A percentile compares a stretch with the other conserved stretches of the same genome.
Evolutionary conservation across 2,329 filamentous ascomycete species (phyloP).

Genomic region (Trichoderma koningiopsis): DNA sequence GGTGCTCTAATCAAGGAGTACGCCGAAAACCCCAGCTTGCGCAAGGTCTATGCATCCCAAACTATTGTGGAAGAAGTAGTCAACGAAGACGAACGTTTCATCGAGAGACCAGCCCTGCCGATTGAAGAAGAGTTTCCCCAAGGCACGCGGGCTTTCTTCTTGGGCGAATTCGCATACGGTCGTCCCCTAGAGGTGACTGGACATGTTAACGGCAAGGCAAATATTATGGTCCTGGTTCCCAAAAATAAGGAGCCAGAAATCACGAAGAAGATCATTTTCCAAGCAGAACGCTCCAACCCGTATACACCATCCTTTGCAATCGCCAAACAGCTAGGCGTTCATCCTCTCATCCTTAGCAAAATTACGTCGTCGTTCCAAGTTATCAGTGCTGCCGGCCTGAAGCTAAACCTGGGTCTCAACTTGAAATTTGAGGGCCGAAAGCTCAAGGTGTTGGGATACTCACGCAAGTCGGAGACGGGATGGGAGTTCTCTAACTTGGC

Average conservation of each 20-base stretch:
- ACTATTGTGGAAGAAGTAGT: constrained; percentile 86
- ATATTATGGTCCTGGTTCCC: constrained; percentile 74
- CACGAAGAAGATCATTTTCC: constrained; percentile 69
- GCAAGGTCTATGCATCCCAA: constrained; percentile 89
- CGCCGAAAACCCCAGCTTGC: constrained; percentile 78
- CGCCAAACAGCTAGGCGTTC: constrained; percentile 76
- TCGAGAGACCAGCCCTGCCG: constrained; percentile 84
- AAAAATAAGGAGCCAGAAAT: constrained; percentile 80
- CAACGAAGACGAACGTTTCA: constrained; percentile 89
- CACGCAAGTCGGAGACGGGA: constrained; percentile 78
- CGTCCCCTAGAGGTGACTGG: constrained; percentile 80
- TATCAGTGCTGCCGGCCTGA: constrained; percentile 72
- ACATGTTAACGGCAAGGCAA: constrained; percentile 73
- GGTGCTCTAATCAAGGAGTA: constrained; percentile 94
- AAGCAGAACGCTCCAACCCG: constrained; percentile 68
- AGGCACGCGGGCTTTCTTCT: constrained; percentile 83
- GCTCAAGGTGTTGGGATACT: constrained; percentile 93
- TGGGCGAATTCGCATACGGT: constrained; percentile 91
- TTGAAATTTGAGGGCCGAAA: constrained; percentile 97
- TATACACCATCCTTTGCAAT: constrained; percentile 91
- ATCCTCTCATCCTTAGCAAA: constrained; percentile 88
- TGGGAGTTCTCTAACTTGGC: constrained; percentile 96
- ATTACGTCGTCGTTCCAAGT: constrained; percentile 94
- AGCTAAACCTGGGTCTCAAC: constrained; percentile 90
- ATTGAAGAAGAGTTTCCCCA: constrained; percentile 90